Base-by-base conservation (phyloP, 2,329 filamentous ascomycete species). In the Aureobasidium sp. region DNA sequence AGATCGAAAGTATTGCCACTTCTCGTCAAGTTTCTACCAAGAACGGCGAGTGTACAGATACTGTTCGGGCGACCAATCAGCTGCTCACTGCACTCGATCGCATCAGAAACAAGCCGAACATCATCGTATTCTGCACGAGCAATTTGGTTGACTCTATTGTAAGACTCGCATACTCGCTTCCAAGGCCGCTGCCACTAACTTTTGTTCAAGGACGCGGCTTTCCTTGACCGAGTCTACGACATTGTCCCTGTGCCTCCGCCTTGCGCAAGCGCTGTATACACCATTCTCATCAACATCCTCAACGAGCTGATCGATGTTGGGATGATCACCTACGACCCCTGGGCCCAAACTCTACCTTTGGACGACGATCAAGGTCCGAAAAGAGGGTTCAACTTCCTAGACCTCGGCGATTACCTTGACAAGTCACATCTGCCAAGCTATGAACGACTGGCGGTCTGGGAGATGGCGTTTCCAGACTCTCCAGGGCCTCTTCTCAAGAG, bases 71-170 rank as follows among this genome's bases (percentile, higher is more conserved):
- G 6, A 84, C 84, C 0, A 86, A 86, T 66, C 80, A 85, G 61
- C 74, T 86, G 0, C 78, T 86, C 1, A 83, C 79, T 13, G 81
- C 79, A 0, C 76, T 87, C 20, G 84, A 86, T 68, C 77, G 78
- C 6, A 67, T 85, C 2, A 75, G 79, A 29, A 68, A 74, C 33
- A 72, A 78, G 29, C 71, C 76, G 0, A 86, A 86, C 66, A 77
- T 86, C 27, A 69, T 86, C 31, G 76, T 85, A 9, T 72, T 86
- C 38, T 86, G 82, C 70, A 85, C 84, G 0, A 85, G 80, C 72
- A 87, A 86, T 63, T 71, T 86, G 11, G 72, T 82, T 6, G 40
- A 50, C 15, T 50, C 64, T 6, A 65, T 64, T 61, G 54, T 62
- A 43, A 42, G 55, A 8, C n/a, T 36, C 42, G 10, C 8, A 20